Percentiles rank a stretch among this genome's conserved stretches.
These are phyloP conservation scores for Cenococcum geophilum DNA, from an alignment of 495 filamentous ascomycete species.

Conservation along the genomic window DNA sequence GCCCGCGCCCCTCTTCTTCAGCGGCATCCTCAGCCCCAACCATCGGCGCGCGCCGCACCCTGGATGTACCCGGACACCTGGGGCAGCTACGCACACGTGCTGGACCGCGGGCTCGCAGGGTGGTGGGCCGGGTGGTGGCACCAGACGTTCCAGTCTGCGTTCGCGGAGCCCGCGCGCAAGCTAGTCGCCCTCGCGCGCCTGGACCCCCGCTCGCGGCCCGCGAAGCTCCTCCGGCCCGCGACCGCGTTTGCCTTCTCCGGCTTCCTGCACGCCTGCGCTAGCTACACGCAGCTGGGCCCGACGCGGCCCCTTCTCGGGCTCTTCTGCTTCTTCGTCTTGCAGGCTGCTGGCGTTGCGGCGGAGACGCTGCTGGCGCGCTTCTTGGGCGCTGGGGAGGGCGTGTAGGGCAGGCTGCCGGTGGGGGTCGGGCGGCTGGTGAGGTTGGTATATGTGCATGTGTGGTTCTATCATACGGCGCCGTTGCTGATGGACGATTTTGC, in stretches of 20 bases:
- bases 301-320: constrained; percentile 35
- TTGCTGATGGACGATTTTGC: constrained; percentile 41
- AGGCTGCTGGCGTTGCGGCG: constrained; percentile 32
- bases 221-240: constrained; percentile 28
- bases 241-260: constrained; percentile 39
- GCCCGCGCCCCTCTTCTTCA: constrained; percentile 50
- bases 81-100: constrained; percentile 51
- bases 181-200: constrained; percentile 38
- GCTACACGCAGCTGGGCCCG: constrained; percentile 33
- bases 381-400: constrained; percentile 6
- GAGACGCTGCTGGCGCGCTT: constrained; percentile 5
- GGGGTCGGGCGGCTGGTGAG: constrained; percentile 24
- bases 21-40: constrained; percentile 47
- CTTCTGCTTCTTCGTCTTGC: constrained; percentile 40
- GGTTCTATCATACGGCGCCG: constrained; percentile 38
- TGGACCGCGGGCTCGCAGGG: constrained; percentile 63
- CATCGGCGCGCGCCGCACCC: constrained; percentile 36
- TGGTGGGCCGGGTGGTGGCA: constrained; percentile 88
- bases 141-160: constrained; percentile 72
- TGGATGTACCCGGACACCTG: constrained; percentile 56
- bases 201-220: constrained; percentile 17
- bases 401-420: constrained; percentile 24
- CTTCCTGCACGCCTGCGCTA: constrained; percentile 39
- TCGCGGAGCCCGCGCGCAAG: constrained; percentile 52
- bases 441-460: constrained; percentile 36